Percentiles rank a stretch among this genome's conserved stretches.
phyloP scores from a whole-genome alignment of 495 filamentous ascomycete genomes.

The Penicillium waksmanii region DNA sequence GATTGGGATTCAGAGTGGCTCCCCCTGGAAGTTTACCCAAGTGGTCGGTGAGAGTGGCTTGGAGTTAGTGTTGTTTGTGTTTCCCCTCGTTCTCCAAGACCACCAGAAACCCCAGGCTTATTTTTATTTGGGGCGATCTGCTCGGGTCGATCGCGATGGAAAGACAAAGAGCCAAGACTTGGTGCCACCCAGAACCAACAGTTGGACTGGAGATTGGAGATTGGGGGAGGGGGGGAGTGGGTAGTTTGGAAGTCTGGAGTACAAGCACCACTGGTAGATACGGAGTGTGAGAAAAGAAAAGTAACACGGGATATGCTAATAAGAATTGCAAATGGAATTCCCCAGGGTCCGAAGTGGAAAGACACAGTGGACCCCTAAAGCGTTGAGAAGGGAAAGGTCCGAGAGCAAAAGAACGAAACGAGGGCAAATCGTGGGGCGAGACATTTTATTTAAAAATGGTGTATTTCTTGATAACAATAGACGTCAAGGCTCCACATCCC shows the following conservation, averaged over 20 bases:
- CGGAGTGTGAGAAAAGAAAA: too few relatives aligned
- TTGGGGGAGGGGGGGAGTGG: constrained; percentile 1
- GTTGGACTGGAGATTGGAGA: not conserved
- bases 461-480: not conserved
- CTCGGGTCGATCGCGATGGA: constrained; percentile 30
- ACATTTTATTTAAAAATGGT: too few relatives aligned
- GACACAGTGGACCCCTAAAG: too few relatives aligned
- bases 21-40: not conserved
- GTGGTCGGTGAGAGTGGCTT: constrained; percentile 27
- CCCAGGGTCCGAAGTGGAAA: too few relatives aligned
- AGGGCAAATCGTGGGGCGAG: too few relatives aligned
- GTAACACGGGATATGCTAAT: too few relatives aligned
- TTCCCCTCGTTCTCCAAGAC: not conserved
- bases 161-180: constrained; percentile 13
- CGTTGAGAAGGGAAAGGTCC: too few relatives aligned
- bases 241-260: not conserved
- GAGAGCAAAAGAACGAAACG: too few relatives aligned
- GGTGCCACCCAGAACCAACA: not conserved
- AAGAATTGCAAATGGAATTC: too few relatives aligned
- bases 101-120: not conserved
- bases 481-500: constrained; percentile 13
- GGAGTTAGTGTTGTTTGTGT: constrained; percentile 1
- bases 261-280: too few relatives aligned
- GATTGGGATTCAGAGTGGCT: not conserved
- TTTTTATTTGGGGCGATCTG: constrained; percentile 26